A percentile compares a stretch with the other conserved stretches of the same genome.
Conservation (phyloP, 2,329 filamentous ascomycete species). For the Metarhizium guizhouense region DNA sequence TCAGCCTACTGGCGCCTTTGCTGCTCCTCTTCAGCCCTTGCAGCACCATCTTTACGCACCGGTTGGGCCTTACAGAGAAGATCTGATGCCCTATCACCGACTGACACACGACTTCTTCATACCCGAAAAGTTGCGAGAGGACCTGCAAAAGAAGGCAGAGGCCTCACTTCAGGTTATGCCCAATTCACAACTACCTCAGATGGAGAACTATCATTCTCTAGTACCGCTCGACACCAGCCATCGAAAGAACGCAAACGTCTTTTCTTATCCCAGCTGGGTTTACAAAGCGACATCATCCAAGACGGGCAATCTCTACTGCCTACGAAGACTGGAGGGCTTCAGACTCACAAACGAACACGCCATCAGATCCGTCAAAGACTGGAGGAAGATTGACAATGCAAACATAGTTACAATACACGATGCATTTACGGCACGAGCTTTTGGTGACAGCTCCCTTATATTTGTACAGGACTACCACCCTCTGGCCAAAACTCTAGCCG, state of each 20-base stretch:
- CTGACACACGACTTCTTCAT: conserved; percentile 88
- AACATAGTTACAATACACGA: conserved; percentile 82
- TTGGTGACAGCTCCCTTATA: conserved; percentile 89
- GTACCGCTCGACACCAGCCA: conserved; percentile 79
- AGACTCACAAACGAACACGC: conserved; percentile 82
- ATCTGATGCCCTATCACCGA: conserved; percentile 75
- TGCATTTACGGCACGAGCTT: conserved; percentile 86
- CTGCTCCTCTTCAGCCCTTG: conserved; percentile 52
- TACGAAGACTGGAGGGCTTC: conserved; percentile 82
- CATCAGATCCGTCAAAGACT: conserved; percentile 76
- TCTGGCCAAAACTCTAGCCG: conserved; percentile 78
- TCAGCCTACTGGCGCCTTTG: conserved; percentile 43
- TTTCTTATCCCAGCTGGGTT: conserved; percentile 86
- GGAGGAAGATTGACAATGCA: conserved; percentile 76
- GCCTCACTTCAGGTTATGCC: conserved; percentile 78
- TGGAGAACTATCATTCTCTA: conserved; percentile 87
- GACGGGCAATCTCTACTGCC: conserved; percentile 79
- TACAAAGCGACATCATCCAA: conserved; percentile 90
- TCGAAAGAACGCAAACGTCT: conserved; percentile 68
- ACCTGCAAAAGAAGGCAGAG: conserved; percentile 81
- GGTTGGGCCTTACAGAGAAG: conserved; percentile 71
- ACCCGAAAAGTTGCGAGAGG: conserved; percentile 75
- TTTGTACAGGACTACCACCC: conserved; percentile 93
- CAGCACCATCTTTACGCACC: conserved; percentile 93
- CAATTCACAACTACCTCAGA: conserved; percentile 62